phyloP scores from a whole-genome alignment of 2,329 filamentous ascomycete genomes.

The Clarireedia sp. region DNA sequence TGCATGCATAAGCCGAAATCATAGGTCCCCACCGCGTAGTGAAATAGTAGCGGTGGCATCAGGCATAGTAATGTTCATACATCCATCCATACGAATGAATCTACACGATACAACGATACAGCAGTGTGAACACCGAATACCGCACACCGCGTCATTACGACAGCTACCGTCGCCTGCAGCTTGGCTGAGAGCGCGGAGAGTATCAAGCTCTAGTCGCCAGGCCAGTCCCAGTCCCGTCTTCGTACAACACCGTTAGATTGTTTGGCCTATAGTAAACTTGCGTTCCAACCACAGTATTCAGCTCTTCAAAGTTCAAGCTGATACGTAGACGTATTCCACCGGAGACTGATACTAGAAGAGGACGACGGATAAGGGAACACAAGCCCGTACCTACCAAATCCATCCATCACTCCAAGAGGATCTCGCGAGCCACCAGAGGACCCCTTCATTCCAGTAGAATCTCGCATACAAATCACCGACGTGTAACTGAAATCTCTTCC shows the following conservation, averaged over 20 bases:
- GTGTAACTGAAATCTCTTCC: too few relatives aligned
- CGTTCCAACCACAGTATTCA: background rate
- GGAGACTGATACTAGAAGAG: too few relatives aligned
- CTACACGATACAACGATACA: slow-evolving; percentile 6
- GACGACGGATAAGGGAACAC: too few relatives aligned
- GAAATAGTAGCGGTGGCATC: background rate
- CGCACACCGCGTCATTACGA: background rate
- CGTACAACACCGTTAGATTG: background rate
- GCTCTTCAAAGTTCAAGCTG: background rate
- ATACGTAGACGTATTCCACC: background rate
- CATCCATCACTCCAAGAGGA: too few relatives aligned
- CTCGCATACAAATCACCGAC: too few relatives aligned
- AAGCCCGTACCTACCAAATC: background rate
- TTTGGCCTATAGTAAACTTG: background rate
- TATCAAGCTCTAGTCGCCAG: too few relatives aligned
- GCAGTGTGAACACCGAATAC: background rate
- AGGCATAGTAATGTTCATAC: background rate
- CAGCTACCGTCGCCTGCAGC: background rate
- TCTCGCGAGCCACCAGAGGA: too few relatives aligned
- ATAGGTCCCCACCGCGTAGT: background rate
- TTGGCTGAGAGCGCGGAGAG: background rate
- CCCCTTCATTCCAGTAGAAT: too few relatives aligned
- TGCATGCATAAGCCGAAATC: slow-evolving; percentile 25
- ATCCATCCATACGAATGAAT: slow-evolving; percentile 3
- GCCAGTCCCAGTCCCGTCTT: background rate